These are phyloP conservation scores for Penicillium vulpinum DNA, from an alignment of 2,329 filamentous ascomycete genomes.

Conservation along the genomic window DNA sequence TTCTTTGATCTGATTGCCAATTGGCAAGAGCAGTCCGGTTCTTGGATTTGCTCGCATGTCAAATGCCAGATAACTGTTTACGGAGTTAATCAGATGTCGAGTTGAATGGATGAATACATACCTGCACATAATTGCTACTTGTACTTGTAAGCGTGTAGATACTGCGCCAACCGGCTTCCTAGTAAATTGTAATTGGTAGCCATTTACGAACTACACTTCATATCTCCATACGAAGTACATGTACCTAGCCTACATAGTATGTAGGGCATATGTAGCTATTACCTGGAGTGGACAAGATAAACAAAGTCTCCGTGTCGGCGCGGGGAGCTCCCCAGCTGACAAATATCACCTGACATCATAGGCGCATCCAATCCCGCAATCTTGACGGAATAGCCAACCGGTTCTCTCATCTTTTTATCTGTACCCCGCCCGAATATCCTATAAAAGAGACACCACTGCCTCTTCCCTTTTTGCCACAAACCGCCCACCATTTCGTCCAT, in stretches of 20 bases:
- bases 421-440: background rate
- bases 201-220: background rate
- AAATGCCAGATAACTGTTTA: background rate
- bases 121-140: background rate
- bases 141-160: background rate
- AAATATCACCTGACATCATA: constrained; percentile 29
- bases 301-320: background rate
- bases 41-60: background rate
- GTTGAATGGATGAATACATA: constrained; percentile 4
- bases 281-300: too few relatives aligned
- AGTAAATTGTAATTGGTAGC: background rate
- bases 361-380: constrained; percentile 10
- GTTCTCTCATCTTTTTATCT: background rate
- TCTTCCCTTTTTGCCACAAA: constrained; percentile 34
- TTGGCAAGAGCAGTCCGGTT: background rate
- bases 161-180: background rate
- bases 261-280: too few relatives aligned
- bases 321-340: constrained; percentile 8
- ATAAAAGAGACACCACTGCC: constrained; percentile 15
- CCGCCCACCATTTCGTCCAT: constrained; percentile 64
- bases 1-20: background rate
- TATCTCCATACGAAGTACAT: background rate
- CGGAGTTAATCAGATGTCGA: background rate
- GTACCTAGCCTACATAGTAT: too few relatives aligned
- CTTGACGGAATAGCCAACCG: background rate